Evolutionary conservation across 805 yeast species (phyloP).

Genomic region (Schizosaccharomyces cryophilus): DNA sequence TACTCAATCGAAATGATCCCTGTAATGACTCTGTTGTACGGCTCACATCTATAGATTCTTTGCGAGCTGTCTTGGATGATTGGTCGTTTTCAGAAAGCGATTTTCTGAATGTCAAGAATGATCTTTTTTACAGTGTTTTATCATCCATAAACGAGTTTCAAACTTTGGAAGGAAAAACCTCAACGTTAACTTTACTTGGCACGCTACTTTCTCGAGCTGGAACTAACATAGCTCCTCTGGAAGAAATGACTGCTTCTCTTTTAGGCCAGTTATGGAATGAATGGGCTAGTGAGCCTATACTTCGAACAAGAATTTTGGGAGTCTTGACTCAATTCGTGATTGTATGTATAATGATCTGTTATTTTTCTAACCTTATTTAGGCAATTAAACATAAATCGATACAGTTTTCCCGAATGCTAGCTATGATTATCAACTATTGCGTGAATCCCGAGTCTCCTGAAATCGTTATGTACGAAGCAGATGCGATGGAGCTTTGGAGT

Average conservation of each 20-base stretch:
- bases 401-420: conserved; percentile 13
- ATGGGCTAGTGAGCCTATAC: conserved; percentile 18
- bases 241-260: conserved; percentile 15
- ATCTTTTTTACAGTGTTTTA: conserved; percentile 22
- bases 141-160: conserved; percentile 25
- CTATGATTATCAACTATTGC: conserved; percentile 38
- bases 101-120: conserved; percentile 39
- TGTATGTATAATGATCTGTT: not conserved
- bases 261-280: conserved; percentile 62
- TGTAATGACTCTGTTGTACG: conserved; percentile 58
- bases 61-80: conserved; percentile 50
- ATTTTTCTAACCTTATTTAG: not conserved
- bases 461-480: conserved; percentile 45
- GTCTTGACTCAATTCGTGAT: conserved; percentile 14
- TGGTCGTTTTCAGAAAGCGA: conserved; percentile 56
- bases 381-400: conserved; percentile 9
- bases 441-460: conserved; percentile 37
- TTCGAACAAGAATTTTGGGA: conserved; percentile 17
- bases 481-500: conserved; percentile 71
- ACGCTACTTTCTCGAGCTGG: conserved; percentile 21
- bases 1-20: conserved; percentile 22
- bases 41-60: conserved; percentile 45
- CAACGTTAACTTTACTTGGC: conserved; percentile 41
- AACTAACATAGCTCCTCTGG: conserved; percentile 11
- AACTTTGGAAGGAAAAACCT: conserved; percentile 54